phyloP scores from a whole-genome alignment of 148 eudicot genomes.

The Euryodendron excelsum region DNA sequence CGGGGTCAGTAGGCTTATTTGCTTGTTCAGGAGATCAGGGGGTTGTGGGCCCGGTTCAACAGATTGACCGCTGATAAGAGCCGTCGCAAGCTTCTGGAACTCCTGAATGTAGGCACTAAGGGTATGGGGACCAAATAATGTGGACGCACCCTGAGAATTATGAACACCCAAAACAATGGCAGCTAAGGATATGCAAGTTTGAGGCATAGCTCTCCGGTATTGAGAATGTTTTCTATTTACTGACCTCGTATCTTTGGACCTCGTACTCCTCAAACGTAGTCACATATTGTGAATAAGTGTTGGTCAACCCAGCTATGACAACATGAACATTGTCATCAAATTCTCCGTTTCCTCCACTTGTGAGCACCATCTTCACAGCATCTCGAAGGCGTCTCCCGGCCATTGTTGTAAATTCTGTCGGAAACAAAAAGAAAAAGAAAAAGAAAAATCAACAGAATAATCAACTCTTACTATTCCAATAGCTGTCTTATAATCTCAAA shows the following conservation, averaged over 20 bases:
- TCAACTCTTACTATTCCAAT: not conserved
- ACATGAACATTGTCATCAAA: slow-evolving; percentile 58
- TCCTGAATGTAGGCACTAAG: slow-evolving; percentile 88
- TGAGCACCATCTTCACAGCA: slow-evolving; percentile 68
- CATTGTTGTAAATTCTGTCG: slow-evolving; percentile 90
- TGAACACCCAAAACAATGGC: no score
- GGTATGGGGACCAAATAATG: slow-evolving; percentile 89
- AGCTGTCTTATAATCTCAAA: not conserved
- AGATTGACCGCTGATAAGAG: slow-evolving; percentile 46
- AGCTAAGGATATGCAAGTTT: not conserved
- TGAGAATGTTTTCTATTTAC: slow-evolving; percentile 17
- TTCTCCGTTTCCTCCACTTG: slow-evolving; percentile 41
- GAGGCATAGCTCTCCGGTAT: not conserved
- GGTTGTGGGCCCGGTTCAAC: slow-evolving; percentile 79
- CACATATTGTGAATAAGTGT: slow-evolving; percentile 88
- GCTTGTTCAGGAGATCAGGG: slow-evolving; percentile 80
- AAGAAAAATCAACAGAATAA: not conserved
- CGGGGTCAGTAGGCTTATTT: slow-evolving; percentile 72
- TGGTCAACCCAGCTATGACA: slow-evolving; percentile 92
- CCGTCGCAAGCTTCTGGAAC: slow-evolving; percentile 72
- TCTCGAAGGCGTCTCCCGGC: slow-evolving; percentile 97
- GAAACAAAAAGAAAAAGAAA: slow-evolving; percentile 1
- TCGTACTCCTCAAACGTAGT: slow-evolving; percentile 90
- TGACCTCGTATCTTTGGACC: slow-evolving; percentile 96
- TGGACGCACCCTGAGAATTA: slow-evolving; percentile 81